Evolutionary conservation across 2,329 filamentous ascomycete species (phyloP).

Genomic region (Daldinia sp.): DNA sequence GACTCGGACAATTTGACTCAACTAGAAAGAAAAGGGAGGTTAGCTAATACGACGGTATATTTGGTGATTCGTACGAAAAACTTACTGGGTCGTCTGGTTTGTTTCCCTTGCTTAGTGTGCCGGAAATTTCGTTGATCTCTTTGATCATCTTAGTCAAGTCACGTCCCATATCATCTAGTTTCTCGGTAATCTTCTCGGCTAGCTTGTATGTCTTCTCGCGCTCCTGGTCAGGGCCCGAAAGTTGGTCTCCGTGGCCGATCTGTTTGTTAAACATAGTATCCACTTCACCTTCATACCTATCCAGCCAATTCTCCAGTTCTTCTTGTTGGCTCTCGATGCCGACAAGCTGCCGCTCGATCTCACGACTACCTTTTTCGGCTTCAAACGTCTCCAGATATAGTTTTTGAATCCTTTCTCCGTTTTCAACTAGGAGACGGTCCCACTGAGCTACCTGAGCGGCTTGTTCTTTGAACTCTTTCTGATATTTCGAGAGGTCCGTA

Average conservation of each 20-base stretch:
- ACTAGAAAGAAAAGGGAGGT: conserved; percentile 56
- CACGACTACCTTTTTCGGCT: conserved; percentile 88
- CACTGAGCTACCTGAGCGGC: conserved; percentile 86
- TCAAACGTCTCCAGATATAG: conserved; percentile 92
- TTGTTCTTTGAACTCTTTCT: conserved; percentile 94
- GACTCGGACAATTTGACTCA: conserved; percentile 94
- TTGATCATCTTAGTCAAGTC: conserved; percentile 96
- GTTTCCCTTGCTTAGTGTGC: conserved; percentile 85
- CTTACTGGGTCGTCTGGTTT: conserved; percentile 86
- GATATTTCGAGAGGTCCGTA: conserved; percentile 91
- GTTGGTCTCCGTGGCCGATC: conserved; percentile 75
- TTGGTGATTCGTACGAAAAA: conserved; percentile 48
- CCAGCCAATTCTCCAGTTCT: conserved; percentile 86
- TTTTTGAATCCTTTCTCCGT: conserved; percentile 93
- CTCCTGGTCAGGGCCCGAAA: conserved; percentile 92
- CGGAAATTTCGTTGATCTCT: conserved; percentile 94
- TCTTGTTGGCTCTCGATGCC: conserved; percentile 92
- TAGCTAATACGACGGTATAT: conserved; percentile 21
- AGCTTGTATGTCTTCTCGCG: conserved; percentile 95
- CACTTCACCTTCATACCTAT: conserved; percentile 90
- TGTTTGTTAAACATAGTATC: conserved; percentile 86
- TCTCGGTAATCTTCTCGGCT: conserved; percentile 90
- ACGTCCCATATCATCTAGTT: conserved; percentile 91
- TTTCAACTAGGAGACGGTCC: conserved; percentile 92
- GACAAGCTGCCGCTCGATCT: conserved; percentile 90